A percentile compares a stretch with the other conserved stretches of the same genome.
These are phyloP conservation scores for Suhomyces canberraensis DNA, from an alignment of 805 yeast genomes.

Conservation along the genomic window DNA sequence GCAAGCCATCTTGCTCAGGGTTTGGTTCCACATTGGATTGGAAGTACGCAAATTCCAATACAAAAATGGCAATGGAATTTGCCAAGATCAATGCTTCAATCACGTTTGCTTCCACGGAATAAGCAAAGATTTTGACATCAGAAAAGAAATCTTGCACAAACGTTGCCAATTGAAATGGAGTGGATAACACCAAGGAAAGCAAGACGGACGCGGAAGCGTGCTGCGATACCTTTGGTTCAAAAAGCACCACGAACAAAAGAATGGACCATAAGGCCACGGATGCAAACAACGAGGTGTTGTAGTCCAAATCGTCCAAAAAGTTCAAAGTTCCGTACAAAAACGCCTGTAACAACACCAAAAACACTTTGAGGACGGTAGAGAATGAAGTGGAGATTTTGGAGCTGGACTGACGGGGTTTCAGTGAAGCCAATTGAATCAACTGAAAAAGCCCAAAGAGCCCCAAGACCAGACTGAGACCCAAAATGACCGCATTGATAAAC, in stretches of 20 bases:
- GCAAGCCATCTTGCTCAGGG: slow-evolving; percentile 18
- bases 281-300: not conserved
- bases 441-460: slow-evolving; percentile 13
- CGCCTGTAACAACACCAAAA: not conserved
- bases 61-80: slow-evolving; percentile 11
- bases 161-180: not conserved
- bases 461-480: slow-evolving; percentile 9
- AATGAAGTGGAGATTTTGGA: not conserved
- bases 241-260: slow-evolving; percentile 21
- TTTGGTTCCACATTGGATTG: slow-evolving; percentile 15
- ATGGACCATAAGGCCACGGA: slow-evolving; percentile 2
- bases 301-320: not conserved
- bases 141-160: slow-evolving; percentile 20
- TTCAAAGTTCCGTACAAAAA: not conserved
- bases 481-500: slow-evolving; percentile 15
- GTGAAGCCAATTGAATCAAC: slow-evolving; percentile 3
- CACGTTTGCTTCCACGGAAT: not conserved
- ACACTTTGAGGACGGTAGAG: not conserved
- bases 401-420: no score
- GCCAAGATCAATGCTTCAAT: not conserved
- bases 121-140: slow-evolving; percentile 13
- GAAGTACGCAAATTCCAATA: slow-evolving; percentile 18
- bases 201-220: slow-evolving; percentile 22
- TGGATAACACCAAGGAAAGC: slow-evolving; percentile 6
- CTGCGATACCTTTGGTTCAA: slow-evolving; percentile 20